Conservation (phyloP, 139 green algal genomes). For the Asterochloris erici region DNA sequence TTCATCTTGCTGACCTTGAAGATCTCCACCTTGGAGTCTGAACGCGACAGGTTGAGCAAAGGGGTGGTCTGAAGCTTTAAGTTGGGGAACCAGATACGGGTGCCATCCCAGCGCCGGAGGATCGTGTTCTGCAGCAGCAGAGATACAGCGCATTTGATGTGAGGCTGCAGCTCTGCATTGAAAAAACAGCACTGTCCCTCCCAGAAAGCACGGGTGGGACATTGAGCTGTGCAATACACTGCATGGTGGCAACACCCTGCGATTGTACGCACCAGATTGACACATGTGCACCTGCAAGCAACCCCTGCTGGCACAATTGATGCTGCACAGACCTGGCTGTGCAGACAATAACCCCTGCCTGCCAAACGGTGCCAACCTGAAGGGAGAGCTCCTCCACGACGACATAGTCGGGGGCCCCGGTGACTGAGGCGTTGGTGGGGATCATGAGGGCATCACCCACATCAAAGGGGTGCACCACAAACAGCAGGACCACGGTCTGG, state of each 20-base stretch:
- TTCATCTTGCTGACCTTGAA: conserved; percentile 24
- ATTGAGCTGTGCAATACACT: neutral
- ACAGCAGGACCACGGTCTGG: conserved; percentile 68
- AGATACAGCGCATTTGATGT: neutral
- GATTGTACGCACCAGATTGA: too few relatives aligned
- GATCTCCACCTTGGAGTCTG: conserved; percentile 32
- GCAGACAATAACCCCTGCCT: too few relatives aligned
- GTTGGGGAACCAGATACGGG: conserved; percentile 52
- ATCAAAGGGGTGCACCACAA: conserved; percentile 72
- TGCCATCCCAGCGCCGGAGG: conserved; percentile 28
- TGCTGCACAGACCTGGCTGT: too few relatives aligned
- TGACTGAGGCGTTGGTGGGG: conserved; percentile 14
- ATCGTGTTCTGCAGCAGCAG: conserved; percentile 23
- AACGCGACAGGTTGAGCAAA: conserved; percentile 47
- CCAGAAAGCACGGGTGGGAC: neutral
- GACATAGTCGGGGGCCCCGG: neutral
- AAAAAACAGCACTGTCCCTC: neutral
- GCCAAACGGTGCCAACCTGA: neutral
- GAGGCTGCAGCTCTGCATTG: too few relatives aligned
- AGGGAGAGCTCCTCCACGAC: conserved; percentile 17
- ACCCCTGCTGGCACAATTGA: too few relatives aligned
- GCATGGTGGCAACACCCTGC: too few relatives aligned
- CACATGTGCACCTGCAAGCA: too few relatives aligned
- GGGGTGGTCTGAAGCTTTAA: conserved; percentile 29
- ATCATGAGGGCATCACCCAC: conserved; percentile 57